These are phyloP conservation scores for Picea mariana DNA, from an alignment of 83 land plant genomes.

Conservation along the genomic window DNA sequence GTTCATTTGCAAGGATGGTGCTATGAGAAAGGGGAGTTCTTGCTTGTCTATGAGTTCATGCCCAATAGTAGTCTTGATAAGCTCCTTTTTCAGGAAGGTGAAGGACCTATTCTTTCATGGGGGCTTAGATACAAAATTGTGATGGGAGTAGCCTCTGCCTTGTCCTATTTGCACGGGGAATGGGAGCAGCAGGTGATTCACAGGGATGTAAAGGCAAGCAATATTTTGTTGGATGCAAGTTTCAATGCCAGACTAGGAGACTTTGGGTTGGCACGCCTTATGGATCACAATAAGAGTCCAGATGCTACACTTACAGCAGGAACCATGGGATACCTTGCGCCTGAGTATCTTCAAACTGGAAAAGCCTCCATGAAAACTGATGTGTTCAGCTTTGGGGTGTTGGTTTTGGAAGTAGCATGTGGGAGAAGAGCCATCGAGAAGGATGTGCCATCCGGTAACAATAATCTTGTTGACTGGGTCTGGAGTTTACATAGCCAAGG, in stretches of 20 bases:
- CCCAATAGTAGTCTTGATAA: slow-evolving; percentile 70
- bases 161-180: slow-evolving; percentile 61
- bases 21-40: slow-evolving; percentile 51
- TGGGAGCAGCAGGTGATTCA: slow-evolving; percentile 70
- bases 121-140: slow-evolving; percentile 43
- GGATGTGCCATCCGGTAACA: too few species aligned
- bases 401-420: slow-evolving; percentile 71
- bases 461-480: too few species aligned
- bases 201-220: slow-evolving; percentile 68
- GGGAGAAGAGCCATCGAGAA: slow-evolving; percentile 71
- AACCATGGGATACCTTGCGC: slow-evolving; percentile 77
- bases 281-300: slow-evolving; percentile 66
- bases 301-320: slow-evolving; percentile 69
- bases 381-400: slow-evolving; percentile 77
- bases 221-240: slow-evolving; percentile 65
- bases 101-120: slow-evolving; percentile 34
- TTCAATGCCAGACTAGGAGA: slow-evolving; percentile 74
- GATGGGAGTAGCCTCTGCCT: slow-evolving; percentile 57
- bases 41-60: slow-evolving; percentile 82
- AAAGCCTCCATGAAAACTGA: slow-evolving; percentile 72
- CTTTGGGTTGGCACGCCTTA: slow-evolving; percentile 74
- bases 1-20: slow-evolving; percentile 81
- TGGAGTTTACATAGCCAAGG: too few species aligned
- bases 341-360: slow-evolving; percentile 71
- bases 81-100: slow-evolving; percentile 30